Evolutionary conservation across 1,284 basidiomycete species (phyloP), one percentile per base, ranked within the genome.

Genomic region (Irpex lacteus): DNA sequence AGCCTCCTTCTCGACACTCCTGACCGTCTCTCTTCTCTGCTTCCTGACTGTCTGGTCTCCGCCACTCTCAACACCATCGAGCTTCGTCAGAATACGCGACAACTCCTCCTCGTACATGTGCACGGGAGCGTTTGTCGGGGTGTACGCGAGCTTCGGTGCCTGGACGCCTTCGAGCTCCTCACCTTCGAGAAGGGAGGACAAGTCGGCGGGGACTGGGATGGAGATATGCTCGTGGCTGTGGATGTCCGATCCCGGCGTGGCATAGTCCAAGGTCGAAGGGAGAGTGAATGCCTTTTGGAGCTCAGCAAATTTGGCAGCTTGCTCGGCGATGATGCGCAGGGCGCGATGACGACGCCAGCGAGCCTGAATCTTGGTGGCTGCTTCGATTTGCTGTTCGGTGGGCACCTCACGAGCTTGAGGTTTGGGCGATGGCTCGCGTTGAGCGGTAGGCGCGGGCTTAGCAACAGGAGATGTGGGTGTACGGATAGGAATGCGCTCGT

Each of bases 1-100:
- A 58, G 86, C 73, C 70, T 89, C 90, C 34, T 70, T 69, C 76
- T 92, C 91, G 13, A 94, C 83, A 57, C 71, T 72, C 67, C 77
- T 79, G 60, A 90, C 90, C 4, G 90, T 77, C 8, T 77, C 78
- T 73, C 86, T 83, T 62, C 91, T 76, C 65, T 75, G 77, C 32
- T 79, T 77, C 60, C 90, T 78, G 13, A 93, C 82, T 2, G 72
- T 74, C 59, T 76, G 71, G 65, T 87, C 82, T 0, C 91, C 91
- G 68, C 81, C 82, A 67, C 85, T 89, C 68, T 90, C 83, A 5
- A 93, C 82, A 0, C 81, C 85, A 68, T 94, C 91, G 4, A 92
- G 81, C 65, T 80, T 78, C 50, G 86, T 82, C 40, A 93, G 77
- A 6, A 94, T 73, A 59, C 83, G 83, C 60, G 85, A 83, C 57